phyloP scores from a whole-genome alignment of 2,329 filamentous ascomycete species.

The Arthrobotrys sinensis region DNA sequence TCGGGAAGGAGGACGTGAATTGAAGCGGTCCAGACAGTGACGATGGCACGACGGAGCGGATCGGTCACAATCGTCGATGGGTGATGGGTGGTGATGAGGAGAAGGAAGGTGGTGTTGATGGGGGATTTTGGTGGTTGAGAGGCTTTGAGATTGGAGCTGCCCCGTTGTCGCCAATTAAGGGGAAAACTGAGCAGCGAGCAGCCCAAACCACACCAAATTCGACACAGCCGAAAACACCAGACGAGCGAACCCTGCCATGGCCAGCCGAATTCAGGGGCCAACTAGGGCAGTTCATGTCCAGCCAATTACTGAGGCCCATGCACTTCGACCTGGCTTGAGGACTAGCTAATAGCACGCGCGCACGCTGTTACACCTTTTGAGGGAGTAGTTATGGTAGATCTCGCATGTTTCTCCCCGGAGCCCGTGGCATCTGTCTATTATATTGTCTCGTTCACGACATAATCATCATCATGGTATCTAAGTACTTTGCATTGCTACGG shows the following conservation, averaged over 20 bases:
- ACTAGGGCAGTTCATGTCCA: not conserved
- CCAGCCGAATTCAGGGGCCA: slow-evolving; percentile 60
- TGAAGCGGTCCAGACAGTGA: slow-evolving; percentile 32
- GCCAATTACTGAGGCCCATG: slow-evolving; percentile 50
- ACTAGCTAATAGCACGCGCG: not conserved
- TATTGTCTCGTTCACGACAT: slow-evolving; percentile 10
- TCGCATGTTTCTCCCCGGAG: slow-evolving; percentile 16
- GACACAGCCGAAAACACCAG: slow-evolving; percentile 44
- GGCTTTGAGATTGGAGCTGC: slow-evolving; percentile 60
- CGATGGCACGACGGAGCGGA: slow-evolving; percentile 25
- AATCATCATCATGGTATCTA: slow-evolving; percentile 64
- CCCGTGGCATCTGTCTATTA: slow-evolving; percentile 13
- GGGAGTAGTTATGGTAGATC: slow-evolving; percentile 17
- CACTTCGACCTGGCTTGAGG: slow-evolving; percentile 5
- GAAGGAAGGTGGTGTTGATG: slow-evolving; percentile 61
- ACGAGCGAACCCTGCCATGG: slow-evolving; percentile 41
- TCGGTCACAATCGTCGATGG: slow-evolving; percentile 50
- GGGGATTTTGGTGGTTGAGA: slow-evolving; percentile 54
- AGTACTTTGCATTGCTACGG: slow-evolving; percentile 5
- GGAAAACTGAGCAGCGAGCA: slow-evolving; percentile 44
- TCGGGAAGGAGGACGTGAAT: slow-evolving; percentile 61
- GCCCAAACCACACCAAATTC: slow-evolving; percentile 57
- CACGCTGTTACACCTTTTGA: not conserved
- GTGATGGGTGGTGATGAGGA: slow-evolving; percentile 53
- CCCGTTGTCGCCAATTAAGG: slow-evolving; percentile 59